phyloP scores from a whole-genome alignment of 1,139 yeast species.

The Nematodospora anomalae region DNA sequence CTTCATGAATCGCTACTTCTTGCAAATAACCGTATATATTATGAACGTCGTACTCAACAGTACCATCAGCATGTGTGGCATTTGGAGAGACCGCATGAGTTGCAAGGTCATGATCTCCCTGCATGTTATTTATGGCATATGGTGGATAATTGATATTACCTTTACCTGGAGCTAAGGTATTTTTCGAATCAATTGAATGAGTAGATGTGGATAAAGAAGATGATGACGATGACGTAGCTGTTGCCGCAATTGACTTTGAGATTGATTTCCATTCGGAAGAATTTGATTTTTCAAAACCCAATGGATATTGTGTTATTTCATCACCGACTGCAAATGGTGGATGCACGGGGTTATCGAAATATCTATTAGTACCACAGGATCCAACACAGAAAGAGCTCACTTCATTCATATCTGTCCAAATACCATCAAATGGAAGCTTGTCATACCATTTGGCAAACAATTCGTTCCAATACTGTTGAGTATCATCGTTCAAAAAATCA shows the following conservation, averaged over 20 bases:
- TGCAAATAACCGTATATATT: slow-evolving; percentile 21
- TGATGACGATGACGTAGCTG: slow-evolving; percentile 16
- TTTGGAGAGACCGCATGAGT: slow-evolving; percentile 29
- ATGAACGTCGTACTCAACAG: slow-evolving; percentile 28
- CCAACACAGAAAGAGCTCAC: slow-evolving; percentile 34
- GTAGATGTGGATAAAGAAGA: slow-evolving; percentile 18
- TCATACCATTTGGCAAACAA: slow-evolving; percentile 23
- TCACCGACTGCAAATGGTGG: slow-evolving; percentile 22
- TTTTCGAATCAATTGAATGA: slow-evolving; percentile 18
- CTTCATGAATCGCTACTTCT: slow-evolving; percentile 21
- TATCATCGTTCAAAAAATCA: slow-evolving; percentile 26
- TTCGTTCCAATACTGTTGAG: slow-evolving; percentile 26
- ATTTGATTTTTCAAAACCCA: slow-evolving; percentile 21
- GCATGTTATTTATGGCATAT: slow-evolving; percentile 25
- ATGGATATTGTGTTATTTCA: slow-evolving; percentile 19
- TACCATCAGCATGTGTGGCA: slow-evolving; percentile 32
- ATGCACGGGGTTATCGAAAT: slow-evolving; percentile 22
- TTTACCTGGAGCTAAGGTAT: slow-evolving; percentile 23
- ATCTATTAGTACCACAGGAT: slow-evolving; percentile 24
- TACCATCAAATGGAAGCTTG: slow-evolving; percentile 27
- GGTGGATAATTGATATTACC: slow-evolving; percentile 36
- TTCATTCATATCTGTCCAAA: slow-evolving; percentile 40
- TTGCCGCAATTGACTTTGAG: slow-evolving; percentile 16
- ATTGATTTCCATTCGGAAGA: slow-evolving; percentile 21
- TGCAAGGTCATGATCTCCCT: slow-evolving; percentile 28